These are phyloP conservation scores for Paramecium octaurelia DNA, from an alignment of 73 alveolate species.

Conservation along the genomic window DNA sequence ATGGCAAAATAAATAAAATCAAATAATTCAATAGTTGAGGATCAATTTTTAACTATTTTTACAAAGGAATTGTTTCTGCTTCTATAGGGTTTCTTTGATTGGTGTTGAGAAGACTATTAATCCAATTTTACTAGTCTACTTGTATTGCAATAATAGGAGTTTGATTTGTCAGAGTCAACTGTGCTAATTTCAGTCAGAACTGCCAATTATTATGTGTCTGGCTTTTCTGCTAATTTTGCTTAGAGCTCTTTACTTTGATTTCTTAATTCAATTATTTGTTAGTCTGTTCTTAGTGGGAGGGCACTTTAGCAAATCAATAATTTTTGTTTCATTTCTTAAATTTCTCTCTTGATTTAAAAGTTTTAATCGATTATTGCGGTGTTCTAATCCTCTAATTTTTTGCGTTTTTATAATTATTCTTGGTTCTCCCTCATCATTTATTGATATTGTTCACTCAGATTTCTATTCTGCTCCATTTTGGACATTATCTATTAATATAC, in stretches of 20 bases:
- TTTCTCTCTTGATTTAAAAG: not conserved
- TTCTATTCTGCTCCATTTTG: not conserved
- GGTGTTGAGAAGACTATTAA: not conserved
- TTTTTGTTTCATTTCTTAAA: not conserved
- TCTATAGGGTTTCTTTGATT: not conserved
- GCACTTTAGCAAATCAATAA: not conserved
- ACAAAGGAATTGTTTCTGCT: not conserved
- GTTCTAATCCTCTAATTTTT: not conserved
- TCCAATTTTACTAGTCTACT: not conserved
- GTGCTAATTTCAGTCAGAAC: not conserved
- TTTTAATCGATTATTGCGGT: not conserved
- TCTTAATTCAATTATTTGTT: not conserved
- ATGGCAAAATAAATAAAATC: not conserved
- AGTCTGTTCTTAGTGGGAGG: not conserved
- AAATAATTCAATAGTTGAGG: not conserved
- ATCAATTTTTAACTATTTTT: not conserved
- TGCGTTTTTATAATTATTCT: not conserved
- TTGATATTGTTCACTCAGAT: not conserved
- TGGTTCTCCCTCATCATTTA: not conserved
- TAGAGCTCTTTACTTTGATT: not conserved
- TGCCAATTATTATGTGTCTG: not conserved
- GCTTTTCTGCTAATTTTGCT: not conserved
- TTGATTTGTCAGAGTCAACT: not conserved
- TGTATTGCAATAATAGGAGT: not conserved
- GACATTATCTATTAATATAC: not conserved